These are phyloP conservation scores for Papilionanthe hybrid DNA, from an alignment of 116 monocot genomes.

Conservation along the genomic window DNA sequence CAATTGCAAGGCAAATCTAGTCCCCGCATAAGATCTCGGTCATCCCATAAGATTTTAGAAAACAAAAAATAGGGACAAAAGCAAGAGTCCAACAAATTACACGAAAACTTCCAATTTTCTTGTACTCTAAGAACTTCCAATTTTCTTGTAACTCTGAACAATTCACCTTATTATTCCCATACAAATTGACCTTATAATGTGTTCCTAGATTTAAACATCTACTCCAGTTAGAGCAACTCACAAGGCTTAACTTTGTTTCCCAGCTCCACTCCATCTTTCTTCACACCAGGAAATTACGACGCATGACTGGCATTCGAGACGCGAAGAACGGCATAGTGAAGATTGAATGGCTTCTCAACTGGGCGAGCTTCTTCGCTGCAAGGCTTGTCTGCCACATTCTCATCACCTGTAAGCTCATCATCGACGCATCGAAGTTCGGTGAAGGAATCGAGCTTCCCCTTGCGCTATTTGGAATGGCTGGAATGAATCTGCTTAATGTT, in stretches of 20 bases:
- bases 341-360: slow-evolving; percentile 77
- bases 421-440: slow-evolving; percentile 68
- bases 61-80: no score
- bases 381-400: slow-evolving; percentile 61
- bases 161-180: no score
- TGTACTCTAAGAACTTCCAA: no score
- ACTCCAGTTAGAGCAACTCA: neutral
- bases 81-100: no score
- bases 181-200: no score
- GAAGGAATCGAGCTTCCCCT: slow-evolving; percentile 83
- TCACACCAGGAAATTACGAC: slow-evolving; percentile 66
- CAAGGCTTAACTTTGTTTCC: slow-evolving; percentile 1
- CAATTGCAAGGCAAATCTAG: no score
- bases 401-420: slow-evolving; percentile 82
- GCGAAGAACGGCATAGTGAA: slow-evolving; percentile 32
- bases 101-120: no score
- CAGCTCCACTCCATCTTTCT: slow-evolving; percentile 93
- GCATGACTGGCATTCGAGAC: slow-evolving; percentile 70
- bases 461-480: slow-evolving; percentile 85
- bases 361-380: slow-evolving; percentile 53
- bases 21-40: no score
- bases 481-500: slow-evolving; percentile 84
- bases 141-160: no score
- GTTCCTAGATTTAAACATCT: neutral
- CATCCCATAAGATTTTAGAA: no score